A percentile compares a stretch with the other conserved stretches of the same genome.
phyloP scores from a whole-genome alignment of 2,329 filamentous ascomycete genomes.

The Chrysoporthe austroafricana region DNA sequence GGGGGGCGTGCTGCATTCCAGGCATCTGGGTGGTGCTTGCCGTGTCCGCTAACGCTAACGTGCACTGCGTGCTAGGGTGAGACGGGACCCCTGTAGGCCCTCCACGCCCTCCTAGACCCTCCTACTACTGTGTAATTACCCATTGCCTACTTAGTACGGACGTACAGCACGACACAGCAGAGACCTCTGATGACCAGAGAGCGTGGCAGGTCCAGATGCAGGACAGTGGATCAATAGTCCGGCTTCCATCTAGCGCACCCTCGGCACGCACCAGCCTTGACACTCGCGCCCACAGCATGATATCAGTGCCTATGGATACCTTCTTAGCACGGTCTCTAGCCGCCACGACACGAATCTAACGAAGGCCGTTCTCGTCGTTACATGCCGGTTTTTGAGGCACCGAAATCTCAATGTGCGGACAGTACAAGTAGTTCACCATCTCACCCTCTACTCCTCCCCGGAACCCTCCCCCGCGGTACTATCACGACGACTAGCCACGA shows the following conservation, averaged over 20 bases:
- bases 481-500: slow-evolving; percentile 15
- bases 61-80: no score
- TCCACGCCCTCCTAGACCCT: no score
- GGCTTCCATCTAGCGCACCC: not conserved
- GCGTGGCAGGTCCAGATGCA: not conserved
- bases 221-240: not conserved
- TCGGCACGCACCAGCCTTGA: not conserved
- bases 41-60: no score
- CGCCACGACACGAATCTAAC: not conserved
- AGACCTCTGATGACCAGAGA: not conserved
- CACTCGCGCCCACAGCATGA: slow-evolving; percentile 1
- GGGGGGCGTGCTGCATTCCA: slow-evolving; percentile 16
- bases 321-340: not conserved
- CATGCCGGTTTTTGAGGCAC: not conserved
- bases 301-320: not conserved
- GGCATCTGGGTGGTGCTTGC: slow-evolving; percentile 2
- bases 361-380: not conserved
- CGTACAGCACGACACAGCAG: no score
- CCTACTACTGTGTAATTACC: no score
- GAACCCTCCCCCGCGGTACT: slow-evolving; percentile 18
- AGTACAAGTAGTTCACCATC: slow-evolving; percentile 28
- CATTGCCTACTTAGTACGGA: no score
- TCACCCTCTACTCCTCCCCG: slow-evolving; percentile 14
- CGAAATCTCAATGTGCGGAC: slow-evolving; percentile 18
- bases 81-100: not conserved